Conservation (phyloP, 305 asterid species). For the Fraxinus albicans region DNA sequence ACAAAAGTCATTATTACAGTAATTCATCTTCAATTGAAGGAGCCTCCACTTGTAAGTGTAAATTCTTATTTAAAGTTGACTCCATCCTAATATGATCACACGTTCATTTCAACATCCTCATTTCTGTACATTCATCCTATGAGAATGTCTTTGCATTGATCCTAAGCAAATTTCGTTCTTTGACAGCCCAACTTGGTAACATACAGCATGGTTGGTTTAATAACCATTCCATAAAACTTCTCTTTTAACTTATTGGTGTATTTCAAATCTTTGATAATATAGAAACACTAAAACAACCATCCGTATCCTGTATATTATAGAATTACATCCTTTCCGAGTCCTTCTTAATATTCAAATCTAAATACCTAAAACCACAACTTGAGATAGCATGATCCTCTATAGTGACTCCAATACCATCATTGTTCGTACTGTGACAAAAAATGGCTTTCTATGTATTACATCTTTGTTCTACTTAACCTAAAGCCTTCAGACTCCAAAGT, state of each 20-base stretch:
- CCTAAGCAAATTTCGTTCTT: not conserved
- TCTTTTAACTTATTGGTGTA: not conserved
- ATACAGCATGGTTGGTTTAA: not conserved
- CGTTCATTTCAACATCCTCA: not conserved
- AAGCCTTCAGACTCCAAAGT: not conserved
- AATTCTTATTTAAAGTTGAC: not conserved
- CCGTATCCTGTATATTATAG: not conserved
- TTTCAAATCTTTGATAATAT: not conserved
- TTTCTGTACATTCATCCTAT: not conserved
- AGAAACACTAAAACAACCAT: not conserved
- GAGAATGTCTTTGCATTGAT: not conserved
- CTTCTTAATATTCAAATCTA: not conserved
- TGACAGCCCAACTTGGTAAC: not conserved
- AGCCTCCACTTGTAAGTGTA: not conserved
- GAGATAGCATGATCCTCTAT: not conserved
- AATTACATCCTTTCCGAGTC: not conserved
- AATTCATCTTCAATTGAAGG: not conserved
- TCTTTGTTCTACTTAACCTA: not conserved
- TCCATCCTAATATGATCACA: not conserved
- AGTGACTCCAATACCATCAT: not conserved
- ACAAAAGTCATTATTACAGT: not conserved
- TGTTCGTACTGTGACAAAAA: not conserved
- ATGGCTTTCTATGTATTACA: not conserved
- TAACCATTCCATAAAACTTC: not conserved
- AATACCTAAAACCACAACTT: not conserved